A percentile compares a stretch with the other conserved stretches of the same genome.
Evolutionary conservation across 2,329 filamentous ascomycete genomes (phyloP).

Genomic region (Cordyceps javanica): DNA sequence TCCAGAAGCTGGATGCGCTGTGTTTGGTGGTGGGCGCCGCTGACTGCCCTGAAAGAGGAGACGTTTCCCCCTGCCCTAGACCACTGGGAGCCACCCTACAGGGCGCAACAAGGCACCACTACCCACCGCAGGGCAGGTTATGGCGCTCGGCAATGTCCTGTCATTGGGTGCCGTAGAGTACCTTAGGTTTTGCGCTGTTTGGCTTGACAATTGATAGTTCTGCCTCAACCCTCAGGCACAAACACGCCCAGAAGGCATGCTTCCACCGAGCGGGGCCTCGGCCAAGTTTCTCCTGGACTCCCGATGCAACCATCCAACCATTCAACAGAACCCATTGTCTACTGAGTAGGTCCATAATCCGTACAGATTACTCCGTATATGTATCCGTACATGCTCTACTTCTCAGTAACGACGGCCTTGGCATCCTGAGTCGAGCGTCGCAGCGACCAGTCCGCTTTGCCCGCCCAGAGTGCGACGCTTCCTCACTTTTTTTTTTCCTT

Average conservation of each 20-base stretch:
- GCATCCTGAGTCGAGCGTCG: not conserved
- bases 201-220: not conserved
- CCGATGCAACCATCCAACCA: too few relatives aligned
- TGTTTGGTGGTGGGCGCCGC: not conserved
- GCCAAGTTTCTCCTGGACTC: too few relatives aligned
- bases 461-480: not conserved
- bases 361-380: too few relatives aligned
- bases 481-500: not conserved
- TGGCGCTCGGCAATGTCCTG: not conserved
- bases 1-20: not conserved
- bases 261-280: not conserved
- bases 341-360: too few relatives aligned
- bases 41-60: conserved; percentile 1
- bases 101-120: not conserved
- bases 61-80: not conserved
- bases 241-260: too few relatives aligned
- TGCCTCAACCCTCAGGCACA: too few relatives aligned
- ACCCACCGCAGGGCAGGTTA: not conserved
- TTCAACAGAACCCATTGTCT: too few relatives aligned
- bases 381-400: too few relatives aligned
- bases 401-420: too few relatives aligned
- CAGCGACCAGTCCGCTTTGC: not conserved
- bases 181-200: not conserved
- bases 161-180: not conserved
- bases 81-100: not conserved